A percentile compares a stretch with the other conserved stretches of the same genome.
Conservation (phyloP, 164 flowering plant species). For the Akebia trifoliata region DNA sequence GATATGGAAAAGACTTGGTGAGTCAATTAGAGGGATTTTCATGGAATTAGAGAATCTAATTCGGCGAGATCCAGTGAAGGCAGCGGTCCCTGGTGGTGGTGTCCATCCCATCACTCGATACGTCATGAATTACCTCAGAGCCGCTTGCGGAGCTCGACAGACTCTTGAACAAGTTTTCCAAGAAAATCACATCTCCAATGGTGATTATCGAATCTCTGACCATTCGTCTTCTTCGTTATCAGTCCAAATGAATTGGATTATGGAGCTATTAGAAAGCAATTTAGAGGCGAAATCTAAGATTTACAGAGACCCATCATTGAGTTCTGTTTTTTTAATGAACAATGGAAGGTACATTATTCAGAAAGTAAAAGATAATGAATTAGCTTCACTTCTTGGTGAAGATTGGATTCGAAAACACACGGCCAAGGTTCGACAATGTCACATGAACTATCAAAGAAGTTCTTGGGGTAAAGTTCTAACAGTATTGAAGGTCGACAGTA, state of each 20-base stretch:
- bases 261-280: conserved; percentile 92
- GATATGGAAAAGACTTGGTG: conserved; percentile 76
- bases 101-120: conserved; percentile 90
- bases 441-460: conserved; percentile 50
- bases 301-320: conserved; percentile 60
- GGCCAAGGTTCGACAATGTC: conserved; percentile 60
- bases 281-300: conserved; percentile 77
- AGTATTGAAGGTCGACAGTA: conserved; percentile 44
- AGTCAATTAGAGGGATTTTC: conserved; percentile 75
- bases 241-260: conserved; percentile 80
- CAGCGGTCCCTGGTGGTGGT: conserved; percentile 78
- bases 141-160: conserved; percentile 61
- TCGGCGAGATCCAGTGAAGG: conserved; percentile 72
- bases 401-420: conserved; percentile 85
- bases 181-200: conserved; percentile 26
- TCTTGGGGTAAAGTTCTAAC: conserved; percentile 73
- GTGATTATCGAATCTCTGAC: conserved; percentile 28
- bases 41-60: conserved; percentile 89
- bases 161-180: conserved; percentile 78
- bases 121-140: conserved; percentile 88
- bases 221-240: conserved; percentile 52
- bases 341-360: conserved; percentile 81
- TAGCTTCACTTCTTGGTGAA: conserved; percentile 69
- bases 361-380: conserved; percentile 71
- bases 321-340: conserved; percentile 82